Base-by-base conservation (phyloP, 2,329 filamentous ascomycete species). In the Fusarium chaquense region DNA sequence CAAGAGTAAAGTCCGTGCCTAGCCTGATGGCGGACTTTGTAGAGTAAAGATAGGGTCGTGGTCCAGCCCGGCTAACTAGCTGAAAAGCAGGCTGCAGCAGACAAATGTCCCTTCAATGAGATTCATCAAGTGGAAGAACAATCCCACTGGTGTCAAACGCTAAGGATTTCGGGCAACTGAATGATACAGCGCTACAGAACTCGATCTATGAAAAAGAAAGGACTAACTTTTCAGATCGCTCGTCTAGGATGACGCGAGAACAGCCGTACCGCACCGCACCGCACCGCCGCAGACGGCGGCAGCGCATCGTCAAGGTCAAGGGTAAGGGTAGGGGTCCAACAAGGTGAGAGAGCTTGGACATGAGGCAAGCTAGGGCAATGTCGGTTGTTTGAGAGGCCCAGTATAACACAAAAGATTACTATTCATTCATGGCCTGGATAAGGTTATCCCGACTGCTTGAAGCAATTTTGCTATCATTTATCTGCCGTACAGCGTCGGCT, bases 171-270 rank as follows among this genome's bases (percentile, higher is more conserved):
- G 66, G 65, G 50, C 51, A 47, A 52, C 30, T 20, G 43, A 51
- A 24, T 51, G 49, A 40, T 51, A 36, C 49, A 40, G 49, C 49
- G 49, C 49, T 51, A 51, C 10, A 40, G 15, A 11, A 30, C 58
- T 58, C 57, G 35, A 47, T 54, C 47, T 35, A 59, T 35, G 45
- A 56, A 63, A 71, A 74, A 69, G 58, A 61, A 73, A 71, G 43
- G 38, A 57, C 53, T 57, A 65, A 51, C 56, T 46, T 52, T 56
- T 41, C 56, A 66, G 64, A 67, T 73, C 64, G 52, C 36, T 28
- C 55, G 41, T 26, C 40, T 53, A 45, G 41, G 62, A 73, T 71
- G 67, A 62, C 71, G 53, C 65, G 58, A 65, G 47, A 49, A 46
- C 24, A 20, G 40, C 49, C 24, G 49, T 11, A 51, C 49, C 49